Evolutionary conservation across 768 basidiomycete species (phyloP).

Genomic region (Hericium erinaceus): DNA sequence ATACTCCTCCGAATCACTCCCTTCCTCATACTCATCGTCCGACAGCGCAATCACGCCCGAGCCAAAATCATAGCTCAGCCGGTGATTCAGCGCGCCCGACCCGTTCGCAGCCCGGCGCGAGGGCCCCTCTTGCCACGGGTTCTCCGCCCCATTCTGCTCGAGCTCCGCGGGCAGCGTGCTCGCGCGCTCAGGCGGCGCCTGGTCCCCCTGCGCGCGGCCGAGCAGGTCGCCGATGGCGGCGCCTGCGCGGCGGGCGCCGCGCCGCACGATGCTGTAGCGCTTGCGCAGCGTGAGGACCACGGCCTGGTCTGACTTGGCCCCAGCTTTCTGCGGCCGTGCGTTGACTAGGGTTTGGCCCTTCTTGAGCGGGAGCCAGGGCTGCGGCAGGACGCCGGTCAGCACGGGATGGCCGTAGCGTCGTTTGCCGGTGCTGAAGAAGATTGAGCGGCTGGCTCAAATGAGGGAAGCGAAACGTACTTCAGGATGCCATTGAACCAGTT

Average conservation of each 20-base stretch:
- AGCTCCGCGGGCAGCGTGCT: neutral
- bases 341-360: slow-evolving; percentile 73
- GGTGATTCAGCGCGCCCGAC: slow-evolving; percentile 33
- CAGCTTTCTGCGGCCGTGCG: slow-evolving; percentile 29
- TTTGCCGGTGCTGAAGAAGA: slow-evolving; percentile 68
- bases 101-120: slow-evolving; percentile 13
- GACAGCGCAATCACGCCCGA: slow-evolving; percentile 87
- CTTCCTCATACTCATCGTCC: slow-evolving; percentile 57
- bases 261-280: slow-evolving; percentile 47
- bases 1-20: slow-evolving; percentile 36
- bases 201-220: neutral
- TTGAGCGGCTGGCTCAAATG: neutral
- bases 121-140: slow-evolving; percentile 55
- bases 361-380: slow-evolving; percentile 90
- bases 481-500: slow-evolving; percentile 91
- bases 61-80: slow-evolving; percentile 77
- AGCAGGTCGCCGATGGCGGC: slow-evolving; percentile 4
- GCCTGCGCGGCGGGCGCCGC: slow-evolving; percentile 16
- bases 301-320: slow-evolving; percentile 39
- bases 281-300: slow-evolving; percentile 79
- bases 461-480: slow-evolving; percentile 42
- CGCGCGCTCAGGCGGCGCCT: slow-evolving; percentile 3
- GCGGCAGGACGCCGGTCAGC: slow-evolving; percentile 84
- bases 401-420: slow-evolving; percentile 93
- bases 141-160: slow-evolving; percentile 14